These are phyloP conservation scores for Talaromyces sp. DNA, from an alignment of 2,329 filamentous ascomycete genomes.

Conservation along the genomic window DNA sequence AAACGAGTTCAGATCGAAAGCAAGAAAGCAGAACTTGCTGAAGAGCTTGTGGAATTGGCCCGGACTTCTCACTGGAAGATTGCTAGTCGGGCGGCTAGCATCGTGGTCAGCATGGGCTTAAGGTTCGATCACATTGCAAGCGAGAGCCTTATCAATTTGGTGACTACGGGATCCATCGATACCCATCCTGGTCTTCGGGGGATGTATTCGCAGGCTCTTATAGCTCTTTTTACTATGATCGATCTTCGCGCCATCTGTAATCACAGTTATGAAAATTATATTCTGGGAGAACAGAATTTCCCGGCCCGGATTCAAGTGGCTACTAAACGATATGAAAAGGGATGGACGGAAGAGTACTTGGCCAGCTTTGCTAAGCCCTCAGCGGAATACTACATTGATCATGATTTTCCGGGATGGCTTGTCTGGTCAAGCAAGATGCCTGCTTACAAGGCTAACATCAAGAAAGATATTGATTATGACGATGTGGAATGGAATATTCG, in stretches of 20 bases:
- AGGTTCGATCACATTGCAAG: slow-evolving; percentile 87
- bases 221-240: slow-evolving; percentile 73
- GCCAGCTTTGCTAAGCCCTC: slow-evolving; percentile 69
- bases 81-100: slow-evolving; percentile 79
- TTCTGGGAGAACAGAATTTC: slow-evolving; percentile 72
- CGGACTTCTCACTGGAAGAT: slow-evolving; percentile 93
- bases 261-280: slow-evolving; percentile 81
- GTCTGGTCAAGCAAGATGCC: slow-evolving; percentile 88
- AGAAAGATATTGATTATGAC: slow-evolving; percentile 67
- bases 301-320: slow-evolving; percentile 69
- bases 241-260: slow-evolving; percentile 80
- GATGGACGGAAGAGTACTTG: slow-evolving; percentile 75
- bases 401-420: slow-evolving; percentile 91
- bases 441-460: slow-evolving; percentile 68
- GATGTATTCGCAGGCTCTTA: slow-evolving; percentile 76
- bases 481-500: slow-evolving; percentile 69
- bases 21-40: slow-evolving; percentile 73
- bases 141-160: slow-evolving; percentile 73
- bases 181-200: slow-evolving; percentile 79
- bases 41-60: slow-evolving; percentile 73
- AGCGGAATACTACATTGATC: slow-evolving; percentile 84
- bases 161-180: slow-evolving; percentile 78
- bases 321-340: slow-evolving; percentile 67
- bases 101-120: slow-evolving; percentile 83
- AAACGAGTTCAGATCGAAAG: slow-evolving; percentile 73